Conservation (phyloP, 805 yeast genomes). For the Hanseniaspora pseudoguilliermondii region DNA sequence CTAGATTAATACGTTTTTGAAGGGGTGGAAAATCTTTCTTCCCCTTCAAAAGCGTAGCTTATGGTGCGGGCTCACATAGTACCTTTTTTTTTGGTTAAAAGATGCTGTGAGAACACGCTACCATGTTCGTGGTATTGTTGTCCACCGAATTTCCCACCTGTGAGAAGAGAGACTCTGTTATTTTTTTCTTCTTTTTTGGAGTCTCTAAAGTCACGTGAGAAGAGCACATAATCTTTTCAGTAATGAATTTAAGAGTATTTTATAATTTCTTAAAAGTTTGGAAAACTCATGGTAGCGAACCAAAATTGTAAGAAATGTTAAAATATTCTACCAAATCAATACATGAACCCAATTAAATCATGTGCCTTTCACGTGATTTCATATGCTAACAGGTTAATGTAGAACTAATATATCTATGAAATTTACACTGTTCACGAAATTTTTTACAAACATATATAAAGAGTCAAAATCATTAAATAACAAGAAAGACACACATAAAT, state of each 20-base stretch:
- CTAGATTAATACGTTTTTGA: constrained; percentile 2
- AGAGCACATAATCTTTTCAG: too few species aligned
- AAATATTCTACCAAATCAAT: too few species aligned
- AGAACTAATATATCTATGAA: constrained; percentile 12
- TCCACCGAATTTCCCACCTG: constrained; percentile 16
- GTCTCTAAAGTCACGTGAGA: not conserved
- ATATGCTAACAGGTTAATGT: constrained; percentile 13
- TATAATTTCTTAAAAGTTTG: too few species aligned
- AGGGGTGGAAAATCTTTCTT: too few species aligned
- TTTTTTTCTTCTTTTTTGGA: too few species aligned
- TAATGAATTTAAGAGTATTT: too few species aligned
- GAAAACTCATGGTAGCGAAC: too few species aligned
- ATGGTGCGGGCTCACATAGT: not conserved
- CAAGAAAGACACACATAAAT: too few species aligned
- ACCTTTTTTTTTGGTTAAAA: too few species aligned
- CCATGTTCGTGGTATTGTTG: not conserved
- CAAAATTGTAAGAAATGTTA: too few species aligned
- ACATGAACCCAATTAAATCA: too few species aligned
- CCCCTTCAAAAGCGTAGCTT: not conserved
- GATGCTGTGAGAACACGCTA: not conserved
- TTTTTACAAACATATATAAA: not conserved
- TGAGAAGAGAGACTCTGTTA: not conserved
- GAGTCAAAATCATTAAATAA: not conserved
- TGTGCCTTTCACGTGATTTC: not conserved
- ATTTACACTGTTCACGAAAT: not conserved